phyloP scores from a whole-genome alignment of 805 yeast genomes.

The Nakazawaea wickerhamii region DNA sequence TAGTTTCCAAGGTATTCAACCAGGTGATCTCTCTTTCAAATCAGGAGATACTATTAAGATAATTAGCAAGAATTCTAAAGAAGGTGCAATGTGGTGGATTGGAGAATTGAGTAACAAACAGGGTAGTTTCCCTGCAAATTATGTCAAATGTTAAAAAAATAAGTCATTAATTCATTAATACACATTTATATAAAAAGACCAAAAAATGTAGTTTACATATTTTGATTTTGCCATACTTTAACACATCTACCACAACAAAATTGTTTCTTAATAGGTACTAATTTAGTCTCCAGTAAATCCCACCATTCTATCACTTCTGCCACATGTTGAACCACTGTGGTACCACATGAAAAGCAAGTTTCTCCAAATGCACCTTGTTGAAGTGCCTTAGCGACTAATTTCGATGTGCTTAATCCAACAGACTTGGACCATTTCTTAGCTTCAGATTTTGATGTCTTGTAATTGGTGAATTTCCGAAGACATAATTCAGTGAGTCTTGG shows the following conservation, averaged over 20 bases:
- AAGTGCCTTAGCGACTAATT: slow-evolving; percentile 45
- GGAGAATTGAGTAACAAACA: slow-evolving; percentile 34
- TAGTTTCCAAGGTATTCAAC: slow-evolving; percentile 29
- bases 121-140: slow-evolving; percentile 45
- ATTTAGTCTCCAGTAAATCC: slow-evolving; percentile 47
- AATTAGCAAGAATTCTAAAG: slow-evolving; percentile 23
- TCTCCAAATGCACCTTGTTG: slow-evolving; percentile 46
- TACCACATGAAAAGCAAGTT: slow-evolving; percentile 46
- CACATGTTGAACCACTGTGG: slow-evolving; percentile 45
- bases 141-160: slow-evolving; percentile 22
- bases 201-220: no score
- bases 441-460: slow-evolving; percentile 50
- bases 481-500: slow-evolving; percentile 46
- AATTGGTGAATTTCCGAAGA: slow-evolving; percentile 42
- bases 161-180: neutral
- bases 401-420: slow-evolving; percentile 41
- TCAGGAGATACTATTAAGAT: slow-evolving; percentile 39
- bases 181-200: neutral
- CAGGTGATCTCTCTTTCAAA: slow-evolving; percentile 37
- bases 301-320: slow-evolving; percentile 66
- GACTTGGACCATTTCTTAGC: slow-evolving; percentile 46
- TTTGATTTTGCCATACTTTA: slow-evolving; percentile 22
- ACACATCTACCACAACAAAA: slow-evolving; percentile 53
- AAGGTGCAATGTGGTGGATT: slow-evolving; percentile 45
- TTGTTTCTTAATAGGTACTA: slow-evolving; percentile 47